These are phyloP conservation scores for Boletus rubropictus DNA, from an alignment of 768 basidiomycete genomes.

Conservation along the genomic window DNA sequence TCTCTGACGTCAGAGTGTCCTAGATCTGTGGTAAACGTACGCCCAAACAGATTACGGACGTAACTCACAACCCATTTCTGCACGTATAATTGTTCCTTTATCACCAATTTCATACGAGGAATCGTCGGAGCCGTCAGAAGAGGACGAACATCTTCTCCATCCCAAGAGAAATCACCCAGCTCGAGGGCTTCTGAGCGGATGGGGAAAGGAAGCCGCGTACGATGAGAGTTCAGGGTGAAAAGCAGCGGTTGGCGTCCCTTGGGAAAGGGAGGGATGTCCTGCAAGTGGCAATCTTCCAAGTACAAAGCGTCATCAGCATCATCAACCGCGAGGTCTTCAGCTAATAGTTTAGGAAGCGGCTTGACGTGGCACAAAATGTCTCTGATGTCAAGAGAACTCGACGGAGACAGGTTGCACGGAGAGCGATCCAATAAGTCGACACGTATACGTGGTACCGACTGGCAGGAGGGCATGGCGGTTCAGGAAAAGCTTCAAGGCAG, in stretches of 20 bases:
- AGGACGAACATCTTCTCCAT: conserved; percentile 12
- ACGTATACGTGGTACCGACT: conserved; percentile 22
- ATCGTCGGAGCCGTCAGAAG: conserved; percentile 30
- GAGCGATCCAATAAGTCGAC: conserved; percentile 13
- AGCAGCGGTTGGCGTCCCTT: conserved; percentile 21
- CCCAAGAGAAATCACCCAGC: conserved; percentile 14
- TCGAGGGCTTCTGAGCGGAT: conserved; percentile 18
- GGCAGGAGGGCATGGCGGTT: conserved; percentile 15
- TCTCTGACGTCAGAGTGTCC: conserved; percentile 16
- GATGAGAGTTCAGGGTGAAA: conserved; percentile 24
- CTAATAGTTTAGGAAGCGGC: conserved; percentile 18
- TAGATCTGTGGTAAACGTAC: conserved; percentile 11
- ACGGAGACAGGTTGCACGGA: conserved; percentile 12
- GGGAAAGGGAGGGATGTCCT: conserved; percentile 31
- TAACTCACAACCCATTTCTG: conserved; percentile 32
- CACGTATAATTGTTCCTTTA: conserved; percentile 32
- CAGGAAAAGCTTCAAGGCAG: conserved; percentile 5
- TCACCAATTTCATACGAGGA: conserved; percentile 33
- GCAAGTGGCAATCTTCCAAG: conserved; percentile 13
- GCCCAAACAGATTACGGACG: background rate
- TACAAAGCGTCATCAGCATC: conserved; percentile 6
- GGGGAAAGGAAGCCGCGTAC: conserved; percentile 21
- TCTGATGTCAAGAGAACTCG: conserved; percentile 26
- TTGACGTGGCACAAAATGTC: conserved; percentile 16
- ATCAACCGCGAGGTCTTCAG: conserved; percentile 17